Percentiles rank a stretch among this genome's conserved stretches.
These are phyloP conservation scores for Boeremia exigua DNA, from an alignment of 2,329 filamentous ascomycete genomes.

Conservation along the genomic window DNA sequence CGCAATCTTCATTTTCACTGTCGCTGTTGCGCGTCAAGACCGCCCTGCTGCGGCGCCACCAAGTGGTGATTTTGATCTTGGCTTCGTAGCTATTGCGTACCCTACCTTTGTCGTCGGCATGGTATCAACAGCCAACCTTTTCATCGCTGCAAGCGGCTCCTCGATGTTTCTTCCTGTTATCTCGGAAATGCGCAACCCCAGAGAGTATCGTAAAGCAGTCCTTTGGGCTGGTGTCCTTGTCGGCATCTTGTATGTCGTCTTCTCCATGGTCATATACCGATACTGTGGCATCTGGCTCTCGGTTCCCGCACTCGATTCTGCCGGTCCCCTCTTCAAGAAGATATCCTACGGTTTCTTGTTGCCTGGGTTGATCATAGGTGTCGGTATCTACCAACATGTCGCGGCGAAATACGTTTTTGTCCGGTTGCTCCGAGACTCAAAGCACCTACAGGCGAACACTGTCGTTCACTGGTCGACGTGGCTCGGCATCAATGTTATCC, in stretches of 20 bases:
- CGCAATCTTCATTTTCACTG: constrained; percentile 3
- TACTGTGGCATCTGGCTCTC: constrained; percentile 1
- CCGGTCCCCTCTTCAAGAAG: constrained; percentile 1
- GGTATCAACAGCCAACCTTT: not conserved
- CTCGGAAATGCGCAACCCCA: constrained; percentile 1
- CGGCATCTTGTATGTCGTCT: not conserved
- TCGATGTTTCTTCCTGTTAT: constrained; percentile 4
- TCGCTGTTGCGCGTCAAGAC: constrained; percentile 1
- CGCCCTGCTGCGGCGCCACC: not conserved
- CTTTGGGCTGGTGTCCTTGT: not conserved
- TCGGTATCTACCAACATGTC: constrained; percentile 1
- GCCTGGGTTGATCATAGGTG: not conserved
- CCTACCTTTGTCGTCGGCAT: not conserved
- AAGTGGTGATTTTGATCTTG: not conserved
- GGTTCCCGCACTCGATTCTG: not conserved
- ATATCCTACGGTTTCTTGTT: not conserved
- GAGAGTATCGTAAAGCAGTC: not conserved
- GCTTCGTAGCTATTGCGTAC: not conserved
- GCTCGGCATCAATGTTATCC: constrained; percentile 1
- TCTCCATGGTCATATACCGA: constrained; percentile 3
- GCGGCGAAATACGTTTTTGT: constrained; percentile 6
- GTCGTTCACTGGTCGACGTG: not conserved
- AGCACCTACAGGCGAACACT: constrained; percentile 1
- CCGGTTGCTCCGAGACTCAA: not conserved
- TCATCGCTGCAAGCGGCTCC: constrained; percentile 1